Conservation (phyloP, 495 filamentous ascomycete genomes). For the Penicillium goetzii region DNA sequence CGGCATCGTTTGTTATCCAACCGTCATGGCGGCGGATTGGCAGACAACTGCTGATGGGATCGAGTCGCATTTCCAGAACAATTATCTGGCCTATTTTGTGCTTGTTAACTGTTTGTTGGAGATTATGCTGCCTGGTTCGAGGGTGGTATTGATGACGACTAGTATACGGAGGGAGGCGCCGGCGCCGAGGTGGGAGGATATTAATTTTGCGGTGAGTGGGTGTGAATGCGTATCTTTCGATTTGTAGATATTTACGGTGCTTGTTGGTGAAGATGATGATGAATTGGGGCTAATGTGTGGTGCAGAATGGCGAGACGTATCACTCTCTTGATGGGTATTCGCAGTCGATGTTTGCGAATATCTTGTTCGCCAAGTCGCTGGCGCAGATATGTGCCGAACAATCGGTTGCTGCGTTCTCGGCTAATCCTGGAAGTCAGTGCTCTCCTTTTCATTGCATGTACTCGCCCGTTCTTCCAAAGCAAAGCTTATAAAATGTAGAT, state of each 20-base stretch:
- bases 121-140: constrained; percentile 11
- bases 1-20: constrained; percentile 28
- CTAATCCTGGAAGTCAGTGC: constrained; percentile 32
- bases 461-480: not conserved
- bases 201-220: constrained; percentile 25
- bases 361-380: constrained; percentile 31
- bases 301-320: constrained; percentile 27
- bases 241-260: not conserved
- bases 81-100: constrained; percentile 33
- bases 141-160: constrained; percentile 29
- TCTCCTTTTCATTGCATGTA: too few species aligned
- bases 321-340: constrained; percentile 32
- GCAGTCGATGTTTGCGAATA: constrained; percentile 36
- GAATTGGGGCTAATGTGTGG: not conserved
- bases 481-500: constrained; percentile 18
- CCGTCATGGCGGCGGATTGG: constrained; percentile 27
- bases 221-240: not conserved
- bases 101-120: constrained; percentile 24
- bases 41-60: constrained; percentile 25
- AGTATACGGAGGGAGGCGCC: constrained; percentile 27
- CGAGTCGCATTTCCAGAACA: constrained; percentile 33
- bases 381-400: constrained; percentile 12
- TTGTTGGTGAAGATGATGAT: not conserved
- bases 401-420: constrained; percentile 28
- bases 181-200: constrained; percentile 27